Base-by-base conservation (phyloP, 2,329 filamentous ascomycete species). In the Verticillium zaregamsianum region DNA sequence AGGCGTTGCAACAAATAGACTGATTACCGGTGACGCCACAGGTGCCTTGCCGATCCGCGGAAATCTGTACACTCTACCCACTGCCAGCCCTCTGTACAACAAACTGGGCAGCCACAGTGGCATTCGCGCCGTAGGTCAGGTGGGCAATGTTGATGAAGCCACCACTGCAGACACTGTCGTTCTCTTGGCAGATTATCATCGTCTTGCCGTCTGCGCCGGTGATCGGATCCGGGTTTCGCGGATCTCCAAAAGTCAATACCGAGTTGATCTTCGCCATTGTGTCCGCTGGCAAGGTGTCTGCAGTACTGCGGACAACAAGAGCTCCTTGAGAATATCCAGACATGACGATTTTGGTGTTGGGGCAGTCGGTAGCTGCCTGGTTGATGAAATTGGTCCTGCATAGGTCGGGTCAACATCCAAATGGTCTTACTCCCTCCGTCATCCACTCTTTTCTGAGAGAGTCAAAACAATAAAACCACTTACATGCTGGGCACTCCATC, bases 331-430 rank as follows among this genome's bases (percentile, higher is more conserved):
- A 72, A 64, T 69, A 70, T 31, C 70, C 70, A 28, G 66, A 57
- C 33, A 72, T 52, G 9, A 68, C 68, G 3, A 71, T 57, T 55
- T 68, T 67, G 20, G 68, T 65, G 15, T 63, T 49, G 15, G 66
- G 68, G 59, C 69, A 71, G 0, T 69, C 63, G 2, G 67, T 66
- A 32, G 70, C 66, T 1, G 76, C 73, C 23, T 73, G 39, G 3
- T 60, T 66, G 45, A 72, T 63, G 33, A 66, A 63, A 5, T 72
- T 66, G 40, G 77, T 76, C 72, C 79, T 77, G 59, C 65, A 8
- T 14, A 28, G 11, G 3, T 1, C 5, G 1, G 1, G 37, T 63
- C 3, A 63, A 12, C 12, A 11, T 28, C 5, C 25, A 32, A 9
- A 20, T 6, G 35, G 14, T 31, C 17, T 2, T 5, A 17, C 5